These are phyloP conservation scores for Magnaporthales sp. DNA, from an alignment of 2,329 filamentous ascomycete genomes.

Conservation along the genomic window DNA sequence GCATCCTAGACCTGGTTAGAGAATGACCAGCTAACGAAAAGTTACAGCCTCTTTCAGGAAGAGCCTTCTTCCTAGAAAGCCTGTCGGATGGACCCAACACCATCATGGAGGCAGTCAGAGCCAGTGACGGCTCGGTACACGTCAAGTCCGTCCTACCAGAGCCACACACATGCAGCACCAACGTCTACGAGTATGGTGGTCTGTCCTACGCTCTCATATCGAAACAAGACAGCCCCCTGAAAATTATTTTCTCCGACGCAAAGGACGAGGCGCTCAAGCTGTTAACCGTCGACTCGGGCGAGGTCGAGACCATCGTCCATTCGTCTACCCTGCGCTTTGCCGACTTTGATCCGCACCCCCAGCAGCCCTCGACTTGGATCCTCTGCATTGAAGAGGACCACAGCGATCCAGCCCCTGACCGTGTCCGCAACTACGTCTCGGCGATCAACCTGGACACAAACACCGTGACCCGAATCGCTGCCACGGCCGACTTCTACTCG, in stretches of 20 bases:
- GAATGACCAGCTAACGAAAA: conserved; percentile 4
- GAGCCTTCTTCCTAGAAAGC: conserved; percentile 29
- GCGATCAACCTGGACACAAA: conserved; percentile 31
- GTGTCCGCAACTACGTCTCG: conserved; percentile 28
- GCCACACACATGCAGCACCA: conserved; percentile 32
- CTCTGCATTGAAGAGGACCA: conserved; percentile 46
- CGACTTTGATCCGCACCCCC: conserved; percentile 34
- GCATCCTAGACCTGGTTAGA: background rate
- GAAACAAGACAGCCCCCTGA: conserved; percentile 1
- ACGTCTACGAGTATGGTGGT: conserved; percentile 45
- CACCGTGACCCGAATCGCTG: conserved; percentile 26
- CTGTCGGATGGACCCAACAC: conserved; percentile 29
- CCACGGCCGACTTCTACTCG: conserved; percentile 43
- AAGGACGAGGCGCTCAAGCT: conserved; percentile 31
- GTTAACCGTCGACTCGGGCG: conserved; percentile 26
- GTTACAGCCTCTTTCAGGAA: conserved; percentile 17
- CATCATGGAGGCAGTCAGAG: conserved; percentile 31
- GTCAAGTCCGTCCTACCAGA: conserved; percentile 31
- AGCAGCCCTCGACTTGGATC: conserved; percentile 25
- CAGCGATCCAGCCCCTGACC: conserved; percentile 19
- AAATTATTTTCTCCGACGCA: conserved; percentile 36
- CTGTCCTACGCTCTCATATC: conserved; percentile 29
- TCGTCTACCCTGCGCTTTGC: conserved; percentile 30
- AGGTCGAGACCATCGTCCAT: conserved; percentile 23
- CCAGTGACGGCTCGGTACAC: conserved; percentile 10